These are phyloP conservation scores for Lentinula sp. DNA, from an alignment of 768 basidiomycete genomes.

Conservation along the genomic window DNA sequence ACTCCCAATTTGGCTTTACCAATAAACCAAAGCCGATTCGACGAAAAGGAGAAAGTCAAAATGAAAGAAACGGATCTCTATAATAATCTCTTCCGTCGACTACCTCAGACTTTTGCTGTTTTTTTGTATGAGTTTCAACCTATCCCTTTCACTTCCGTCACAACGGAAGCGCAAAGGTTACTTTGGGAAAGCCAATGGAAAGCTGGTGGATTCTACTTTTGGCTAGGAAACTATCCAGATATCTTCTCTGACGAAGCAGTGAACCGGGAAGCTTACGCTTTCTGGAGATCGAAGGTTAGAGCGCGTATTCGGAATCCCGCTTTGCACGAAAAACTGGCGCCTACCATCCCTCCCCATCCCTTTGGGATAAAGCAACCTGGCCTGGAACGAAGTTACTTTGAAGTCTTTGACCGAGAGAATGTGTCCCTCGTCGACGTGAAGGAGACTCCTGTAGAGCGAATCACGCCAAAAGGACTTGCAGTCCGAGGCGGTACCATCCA, in stretches of 20 bases:
- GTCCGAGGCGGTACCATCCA: background rate
- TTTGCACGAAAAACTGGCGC: background rate
- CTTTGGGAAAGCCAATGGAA: slow-evolving; percentile 9
- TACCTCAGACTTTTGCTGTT: background rate
- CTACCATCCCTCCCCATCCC: background rate
- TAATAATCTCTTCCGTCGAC: background rate
- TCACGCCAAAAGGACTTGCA: background rate
- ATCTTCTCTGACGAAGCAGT: background rate
- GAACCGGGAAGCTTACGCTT: slow-evolving; percentile 1
- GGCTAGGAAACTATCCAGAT: slow-evolving; percentile 1
- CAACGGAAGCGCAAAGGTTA: slow-evolving; percentile 8
- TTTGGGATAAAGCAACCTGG: slow-evolving; percentile 1
- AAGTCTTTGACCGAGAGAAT: background rate
- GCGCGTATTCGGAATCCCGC: background rate
- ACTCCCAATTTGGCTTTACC: slow-evolving; percentile 3
- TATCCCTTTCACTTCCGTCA: background rate
- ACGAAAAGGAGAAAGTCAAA: background rate
- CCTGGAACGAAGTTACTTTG: slow-evolving; percentile 1
- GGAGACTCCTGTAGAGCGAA: background rate
- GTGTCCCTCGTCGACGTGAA: slow-evolving; percentile 1
- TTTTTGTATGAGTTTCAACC: background rate
- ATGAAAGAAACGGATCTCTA: background rate
- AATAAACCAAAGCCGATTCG: background rate
- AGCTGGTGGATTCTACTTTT: slow-evolving; percentile 7
- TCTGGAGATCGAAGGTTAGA: background rate